A percentile compares a stretch with the other conserved stretches of the same genome.
These are phyloP conservation scores for Nitzschia sp. DNA, from an alignment of 108 stramenopile genomes.

Conservation along the genomic window DNA sequence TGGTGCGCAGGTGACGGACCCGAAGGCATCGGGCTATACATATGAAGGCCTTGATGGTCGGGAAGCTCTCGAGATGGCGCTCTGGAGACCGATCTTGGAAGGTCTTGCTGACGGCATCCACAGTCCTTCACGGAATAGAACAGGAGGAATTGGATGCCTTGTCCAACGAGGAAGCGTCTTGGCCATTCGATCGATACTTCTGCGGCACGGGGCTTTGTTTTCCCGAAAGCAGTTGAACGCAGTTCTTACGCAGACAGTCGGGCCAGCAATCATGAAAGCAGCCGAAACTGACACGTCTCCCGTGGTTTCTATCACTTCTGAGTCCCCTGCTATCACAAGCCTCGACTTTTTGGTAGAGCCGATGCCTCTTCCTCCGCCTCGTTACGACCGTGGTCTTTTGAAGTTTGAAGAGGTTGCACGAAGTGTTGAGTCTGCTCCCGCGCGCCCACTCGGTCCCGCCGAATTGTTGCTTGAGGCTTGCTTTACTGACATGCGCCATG, in stretches of 20 bases:
- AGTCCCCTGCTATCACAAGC: conserved; percentile 80
- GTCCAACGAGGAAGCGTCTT: conserved; percentile 84
- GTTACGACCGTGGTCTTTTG: conserved; percentile 66
- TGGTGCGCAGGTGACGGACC: conserved; percentile 46
- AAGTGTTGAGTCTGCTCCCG: conserved; percentile 55
- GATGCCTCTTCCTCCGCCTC: conserved; percentile 58
- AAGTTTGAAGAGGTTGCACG: conserved; percentile 59
- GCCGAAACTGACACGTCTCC: conserved; percentile 65
- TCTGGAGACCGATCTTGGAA: conserved; percentile 85
- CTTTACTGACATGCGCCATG: conserved; percentile 83
- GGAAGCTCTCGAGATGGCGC: conserved; percentile 79
- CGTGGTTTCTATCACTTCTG: conserved; percentile 70
- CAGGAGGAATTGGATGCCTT: conserved; percentile 77
- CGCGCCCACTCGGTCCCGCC: conserved; percentile 66
- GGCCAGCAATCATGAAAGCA: conserved; percentile 71
- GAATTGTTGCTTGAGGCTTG: conserved; percentile 87
- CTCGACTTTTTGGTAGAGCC: conserved; percentile 80
- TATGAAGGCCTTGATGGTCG: conserved; percentile 66
- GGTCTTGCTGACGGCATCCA: conserved; percentile 75
- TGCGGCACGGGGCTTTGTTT: conserved; percentile 81
- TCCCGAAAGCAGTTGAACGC: conserved; percentile 56
- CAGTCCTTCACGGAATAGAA: conserved; percentile 52
- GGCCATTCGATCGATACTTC: conserved; percentile 74
- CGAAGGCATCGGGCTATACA: conserved; percentile 54
- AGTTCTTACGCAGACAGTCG: conserved; percentile 58